Base-by-base conservation (phyloP, 768 basidiomycete genomes). In the Leccinellum luteum region DNA sequence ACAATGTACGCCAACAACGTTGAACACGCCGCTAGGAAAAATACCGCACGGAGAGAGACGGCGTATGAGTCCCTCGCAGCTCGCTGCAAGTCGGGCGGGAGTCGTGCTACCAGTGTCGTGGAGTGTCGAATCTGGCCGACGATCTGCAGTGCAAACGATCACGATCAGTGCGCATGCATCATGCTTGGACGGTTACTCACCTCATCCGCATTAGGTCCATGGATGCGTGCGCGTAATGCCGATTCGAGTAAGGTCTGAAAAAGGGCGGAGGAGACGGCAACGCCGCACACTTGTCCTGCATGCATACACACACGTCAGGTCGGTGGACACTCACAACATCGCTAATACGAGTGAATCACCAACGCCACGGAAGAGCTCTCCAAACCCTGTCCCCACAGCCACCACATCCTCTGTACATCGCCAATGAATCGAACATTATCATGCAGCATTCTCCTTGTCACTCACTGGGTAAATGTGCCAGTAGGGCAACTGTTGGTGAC, bases 341-440 rank as follows among this genome's bases (percentile, higher is more conserved):
- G 27, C 15, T 10, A 23, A 50, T 1, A 3, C 12, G 14, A 31
- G 23, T 17, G 7, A 66, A 71, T 64, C 52, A 79, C 82, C 84
- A 10, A 85, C 64, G 4, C 85, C 81, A n/a, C 85, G 78, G 66
- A 85, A 82, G 35, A 85, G 73, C 63, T 84, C 81, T 30, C 72
- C 76, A 52, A 85, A 86, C 0, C 85, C 85, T 10, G 82, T 84
- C 0, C 80, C 84, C 7, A 85, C 77, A 6, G 84, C 85, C 67
- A 85, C 78, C 28, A 72, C 65, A 10, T 64, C 65, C 51, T 73
- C 79, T 80, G 54, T 19, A 23, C 48, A 48, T 38, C 48, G 49
- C 30, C 12, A 35, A 31, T 61, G 21, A 62, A 2, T 34, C 30
- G 15, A 17, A 44, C 43, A 4, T 13, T 5, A 54, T 52, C 49